Conservation (phyloP, 768 basidiomycete genomes). For the Mycena pura region DNA sequence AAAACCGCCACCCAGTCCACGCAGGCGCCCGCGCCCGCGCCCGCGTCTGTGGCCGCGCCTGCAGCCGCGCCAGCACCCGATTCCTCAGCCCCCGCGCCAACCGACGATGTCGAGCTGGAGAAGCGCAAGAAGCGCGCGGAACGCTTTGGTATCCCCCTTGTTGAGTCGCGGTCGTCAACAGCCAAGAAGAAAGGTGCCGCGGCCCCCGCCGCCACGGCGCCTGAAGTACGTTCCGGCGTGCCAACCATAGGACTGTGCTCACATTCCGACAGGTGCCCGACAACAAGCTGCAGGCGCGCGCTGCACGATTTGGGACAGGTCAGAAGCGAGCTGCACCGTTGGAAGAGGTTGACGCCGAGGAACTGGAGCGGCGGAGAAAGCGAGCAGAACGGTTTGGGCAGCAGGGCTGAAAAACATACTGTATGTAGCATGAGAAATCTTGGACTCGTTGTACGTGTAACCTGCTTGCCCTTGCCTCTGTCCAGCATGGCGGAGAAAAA, state of each 20-base stretch:
- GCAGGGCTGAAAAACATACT: constrained; percentile 21
- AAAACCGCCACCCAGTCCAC: constrained; percentile 7
- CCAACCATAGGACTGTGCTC: not conserved
- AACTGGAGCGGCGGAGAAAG: constrained; percentile 62
- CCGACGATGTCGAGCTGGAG: constrained; percentile 57
- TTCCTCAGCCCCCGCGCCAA: constrained; percentile 1
- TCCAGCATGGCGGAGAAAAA: constrained; percentile 4
- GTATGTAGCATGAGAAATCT: no score
- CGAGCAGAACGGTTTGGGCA: constrained; percentile 73
- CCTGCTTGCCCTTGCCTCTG: not conserved
- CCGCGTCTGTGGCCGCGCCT: constrained; percentile 20
- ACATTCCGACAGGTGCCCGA: constrained; percentile 52
- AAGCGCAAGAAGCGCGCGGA: constrained; percentile 67
- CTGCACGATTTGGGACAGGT: constrained; percentile 59
- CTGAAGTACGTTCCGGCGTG: constrained; percentile 33
- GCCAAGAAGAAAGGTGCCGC: constrained; percentile 28
- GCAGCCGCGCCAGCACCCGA: constrained; percentile 4
- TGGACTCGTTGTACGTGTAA: not conserved
- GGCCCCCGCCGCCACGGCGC: not conserved
- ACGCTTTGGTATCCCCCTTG: constrained; percentile 74
- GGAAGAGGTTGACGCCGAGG: constrained; percentile 61
- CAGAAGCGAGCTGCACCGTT: constrained; percentile 44
- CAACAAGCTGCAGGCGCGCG: constrained; percentile 59
- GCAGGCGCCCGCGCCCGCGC: not conserved
- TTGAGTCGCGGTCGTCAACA: constrained; percentile 43